Conservation (phyloP, 768 basidiomycete genomes). For the Hygrocybe coccinea region DNA sequence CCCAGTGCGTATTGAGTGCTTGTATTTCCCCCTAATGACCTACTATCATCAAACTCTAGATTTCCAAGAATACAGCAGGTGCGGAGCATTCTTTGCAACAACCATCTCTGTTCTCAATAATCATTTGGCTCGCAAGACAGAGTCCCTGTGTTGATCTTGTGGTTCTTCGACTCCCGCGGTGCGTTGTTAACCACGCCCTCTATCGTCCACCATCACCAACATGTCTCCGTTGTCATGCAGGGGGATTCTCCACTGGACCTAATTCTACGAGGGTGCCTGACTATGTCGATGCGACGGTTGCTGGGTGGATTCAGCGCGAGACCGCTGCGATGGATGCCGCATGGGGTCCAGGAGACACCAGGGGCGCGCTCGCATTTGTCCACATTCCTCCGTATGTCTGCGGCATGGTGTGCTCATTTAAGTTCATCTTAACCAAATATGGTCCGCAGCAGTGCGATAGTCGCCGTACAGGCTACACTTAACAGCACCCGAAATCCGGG, state of each 20-base stretch:
- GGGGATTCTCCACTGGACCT: constrained; percentile 46
- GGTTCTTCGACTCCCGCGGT: constrained; percentile 80
- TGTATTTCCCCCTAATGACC: background rate
- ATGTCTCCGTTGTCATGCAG: constrained; percentile 23
- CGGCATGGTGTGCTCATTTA: background rate
- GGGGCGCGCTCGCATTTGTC: constrained; percentile 64
- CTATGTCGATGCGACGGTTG: constrained; percentile 65
- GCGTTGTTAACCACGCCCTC: too few species aligned
- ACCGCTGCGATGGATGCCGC: constrained; percentile 47
- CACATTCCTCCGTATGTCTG: constrained; percentile 66
- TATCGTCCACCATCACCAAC: background rate
- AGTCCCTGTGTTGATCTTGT: constrained; percentile 53
- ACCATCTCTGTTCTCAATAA: background rate
- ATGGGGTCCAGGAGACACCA: constrained; percentile 50
- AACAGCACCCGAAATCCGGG: constrained; percentile 38
- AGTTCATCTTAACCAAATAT: background rate
- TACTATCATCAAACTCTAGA: constrained; percentile 18
- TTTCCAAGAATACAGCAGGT: constrained; percentile 38
- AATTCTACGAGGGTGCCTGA: constrained; percentile 49
- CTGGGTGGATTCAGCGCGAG: constrained; percentile 55
- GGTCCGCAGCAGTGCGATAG: constrained; percentile 31
- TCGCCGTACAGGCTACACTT: constrained; percentile 33
- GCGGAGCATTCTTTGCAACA: background rate
- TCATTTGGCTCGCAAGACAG: constrained; percentile 30
- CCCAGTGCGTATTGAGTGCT: constrained; percentile 42